Conservation (phyloP, 2,329 filamentous ascomycete genomes). For the Penicillium griseofulvum region DNA sequence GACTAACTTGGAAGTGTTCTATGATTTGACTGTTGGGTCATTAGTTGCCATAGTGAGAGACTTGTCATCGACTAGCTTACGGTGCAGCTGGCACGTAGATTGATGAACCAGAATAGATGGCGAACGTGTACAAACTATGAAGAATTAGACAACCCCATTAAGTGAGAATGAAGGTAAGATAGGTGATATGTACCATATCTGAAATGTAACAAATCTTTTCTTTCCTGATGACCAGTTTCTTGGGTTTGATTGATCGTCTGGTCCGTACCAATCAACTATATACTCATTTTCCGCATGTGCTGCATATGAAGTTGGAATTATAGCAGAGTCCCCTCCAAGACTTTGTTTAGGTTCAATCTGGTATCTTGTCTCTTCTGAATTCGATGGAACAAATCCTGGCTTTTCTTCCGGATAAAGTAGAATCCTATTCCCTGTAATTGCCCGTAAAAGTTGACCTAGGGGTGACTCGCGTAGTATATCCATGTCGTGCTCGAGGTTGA, state of each 20-base stretch:
- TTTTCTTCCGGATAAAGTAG: neutral
- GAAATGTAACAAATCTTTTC: neutral
- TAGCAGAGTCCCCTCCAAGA: neutral
- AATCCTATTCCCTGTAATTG: neutral
- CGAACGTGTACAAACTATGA: neutral
- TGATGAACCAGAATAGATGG: neutral
- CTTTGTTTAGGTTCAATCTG: neutral
- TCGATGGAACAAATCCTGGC: neutral
- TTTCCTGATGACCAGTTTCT: neutral
- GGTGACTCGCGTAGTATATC: neutral
- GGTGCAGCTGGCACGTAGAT: neutral
- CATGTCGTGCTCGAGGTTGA: neutral
- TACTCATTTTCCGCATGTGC: neutral
- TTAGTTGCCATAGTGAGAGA: neutral
- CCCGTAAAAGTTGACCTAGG: neutral
- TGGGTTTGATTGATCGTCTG: neutral
- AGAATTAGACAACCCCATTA: neutral
- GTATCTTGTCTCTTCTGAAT: neutral
- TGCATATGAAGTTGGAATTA: neutral
- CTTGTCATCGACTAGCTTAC: neutral
- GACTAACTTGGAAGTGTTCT: neutral
- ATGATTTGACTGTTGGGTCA: neutral
- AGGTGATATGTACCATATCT: neutral
- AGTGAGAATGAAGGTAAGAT: too few relatives aligned
- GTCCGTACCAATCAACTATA: neutral